Base-by-base conservation (phyloP, 371 early-diverging fungal genomes). In the Mucor circinelloides region DNA sequence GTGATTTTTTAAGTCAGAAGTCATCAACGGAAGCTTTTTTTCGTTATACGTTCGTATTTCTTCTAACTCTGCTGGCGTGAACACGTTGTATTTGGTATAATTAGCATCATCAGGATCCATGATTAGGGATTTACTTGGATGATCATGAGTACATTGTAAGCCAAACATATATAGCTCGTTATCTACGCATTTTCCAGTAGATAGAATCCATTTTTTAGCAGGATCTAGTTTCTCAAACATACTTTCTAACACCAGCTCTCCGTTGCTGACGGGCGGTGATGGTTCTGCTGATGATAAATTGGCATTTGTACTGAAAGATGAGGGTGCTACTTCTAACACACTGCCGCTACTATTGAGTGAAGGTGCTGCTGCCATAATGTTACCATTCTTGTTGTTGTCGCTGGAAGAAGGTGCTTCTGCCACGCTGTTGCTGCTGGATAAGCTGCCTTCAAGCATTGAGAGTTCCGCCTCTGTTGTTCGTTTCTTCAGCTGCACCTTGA, bases 121-220 rank as follows among this genome's bases (percentile, higher is more conserved):
- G 17, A 64, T 64, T 8, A 40, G 42, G 5, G 57, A 64, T 57
- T 31, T 64, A 57, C 17, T 64, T 30, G 56, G 64, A 40, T 64
- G 64, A 44, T 56, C 44, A 31, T 64, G 42, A 19, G 10, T 64
- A 42, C 57, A 57, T 64, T 64, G 56, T 57, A 64, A 56, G 32
- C 44, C 57, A 64, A 64, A 64, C 42, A 64, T 40, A 54, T 42
- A 56, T 44, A 64, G 44, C 57, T 64, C 57, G 23, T 64, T 44
- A 64, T 64, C 57, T 42, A 64, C 31, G 31, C 42, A 55, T 31
- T 64, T 64, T 56, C 64, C 57, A 48, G 65, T 65, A 44, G 48
- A 58, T 38, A 65, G 31, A 30, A 57, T 58, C 65, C 65, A 65
- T 65, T 65, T 65, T 57, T 65, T 64, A 64, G 65, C 32, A 23